A percentile compares a stretch with the other conserved stretches of the same genome.
Evolutionary conservation across 2,329 filamentous ascomycete species (phyloP).

Genomic region (Capronia coronata): DNA sequence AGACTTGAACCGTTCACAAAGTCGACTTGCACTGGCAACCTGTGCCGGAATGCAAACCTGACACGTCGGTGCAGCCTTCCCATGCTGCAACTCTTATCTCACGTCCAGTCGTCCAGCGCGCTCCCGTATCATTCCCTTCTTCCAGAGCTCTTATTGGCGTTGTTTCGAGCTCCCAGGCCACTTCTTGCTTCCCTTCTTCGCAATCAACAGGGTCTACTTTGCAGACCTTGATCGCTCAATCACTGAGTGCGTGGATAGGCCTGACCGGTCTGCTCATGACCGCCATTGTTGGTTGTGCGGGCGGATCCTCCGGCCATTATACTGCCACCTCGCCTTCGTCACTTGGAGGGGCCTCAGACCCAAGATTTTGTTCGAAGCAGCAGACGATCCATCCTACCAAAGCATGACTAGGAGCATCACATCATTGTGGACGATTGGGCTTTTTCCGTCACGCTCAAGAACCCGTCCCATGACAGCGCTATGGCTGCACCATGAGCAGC

Average conservation of each 20-base stretch:
- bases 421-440: too few relatives aligned
- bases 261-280: too few relatives aligned
- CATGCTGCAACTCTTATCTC: not conserved
- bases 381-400: too few relatives aligned
- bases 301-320: too few relatives aligned
- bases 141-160: not conserved
- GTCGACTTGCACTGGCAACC: constrained; percentile 4
- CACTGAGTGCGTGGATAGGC: not conserved
- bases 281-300: too few relatives aligned
- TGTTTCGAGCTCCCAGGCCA: not conserved
- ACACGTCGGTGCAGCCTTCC: constrained; percentile 10
- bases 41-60: constrained; percentile 6
- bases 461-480: not conserved
- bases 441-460: too few relatives aligned
- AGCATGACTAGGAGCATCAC: too few relatives aligned
- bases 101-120: not conserved
- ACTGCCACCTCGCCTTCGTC: too few relatives aligned
- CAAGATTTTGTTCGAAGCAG: too few relatives aligned
- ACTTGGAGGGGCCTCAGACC: too few relatives aligned
- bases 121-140: not conserved
- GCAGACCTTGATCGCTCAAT: not conserved
- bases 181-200: not conserved
- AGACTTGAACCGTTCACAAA: constrained; percentile 8
- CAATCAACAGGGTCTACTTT: not conserved
- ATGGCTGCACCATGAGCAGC: not conserved